Evolutionary conservation across 371 early-diverging fungal species (phyloP), one percentile per base, ranked within the genome.

Genomic region (Catenaria anguillulae): DNA sequence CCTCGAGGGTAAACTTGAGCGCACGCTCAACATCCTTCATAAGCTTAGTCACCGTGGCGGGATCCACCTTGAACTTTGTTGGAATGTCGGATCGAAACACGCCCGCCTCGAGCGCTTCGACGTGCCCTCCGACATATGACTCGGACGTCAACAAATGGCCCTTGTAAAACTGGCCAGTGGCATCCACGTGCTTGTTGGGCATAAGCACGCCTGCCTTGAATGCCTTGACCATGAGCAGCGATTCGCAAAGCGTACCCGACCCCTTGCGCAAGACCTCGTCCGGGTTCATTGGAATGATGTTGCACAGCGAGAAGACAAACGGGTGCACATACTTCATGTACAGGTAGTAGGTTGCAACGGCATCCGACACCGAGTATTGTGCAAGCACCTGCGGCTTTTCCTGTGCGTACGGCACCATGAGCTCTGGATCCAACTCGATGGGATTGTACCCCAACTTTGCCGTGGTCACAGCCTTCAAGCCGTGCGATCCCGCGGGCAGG

Each of bases 301-400:
- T 97, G 75, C 97, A 97, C 8, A 99, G 79, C 8, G 99, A 99
- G 71, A 98, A 99, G 56, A 98, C 94, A 69, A 99, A 99, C 12
- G 98, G 95, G 74, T 98, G 91, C 15, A 99, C 98, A 71, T 98
- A 98, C 78, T 99, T 98, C 89, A 96, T 93, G 71, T 98, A 99
- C 2, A 99, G 77, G 66, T 96, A 97, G 72, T 98, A 99, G 0
- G 99, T 99, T 0, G 99, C 99, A 2, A 99, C 97, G 6, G 99
- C 99, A 80, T 99, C 99, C 59, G 99, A 98, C 33, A 99, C 99
- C 23, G 99, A 98, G 72, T 99, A 99, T 61, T 94, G 92, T 13
- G 99, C 97, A 56, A 99, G 75, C n/a, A 78, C 84, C 68, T 97
- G 95, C 6, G 99, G 99, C 50, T 89, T 77, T 68, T 96, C 95